These are phyloP conservation scores for Epichloe bromicola DNA, from an alignment of 2,329 filamentous ascomycete species.

Conservation along the genomic window DNA sequence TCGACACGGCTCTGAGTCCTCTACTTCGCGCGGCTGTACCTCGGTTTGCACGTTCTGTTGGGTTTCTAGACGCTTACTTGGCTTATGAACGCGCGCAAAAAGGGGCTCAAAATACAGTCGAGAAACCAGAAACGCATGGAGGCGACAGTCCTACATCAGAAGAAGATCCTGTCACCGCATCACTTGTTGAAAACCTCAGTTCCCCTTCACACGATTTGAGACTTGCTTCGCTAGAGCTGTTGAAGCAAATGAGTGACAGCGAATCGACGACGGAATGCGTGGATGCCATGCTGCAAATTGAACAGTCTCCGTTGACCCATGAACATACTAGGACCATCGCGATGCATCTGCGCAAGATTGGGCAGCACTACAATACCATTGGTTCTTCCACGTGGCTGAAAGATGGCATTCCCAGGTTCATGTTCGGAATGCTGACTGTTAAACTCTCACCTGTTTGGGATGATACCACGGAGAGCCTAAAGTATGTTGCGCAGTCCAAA, in stretches of 20 bases:
- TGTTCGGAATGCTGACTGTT: slow-evolving; percentile 81
- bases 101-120: slow-evolving; percentile 5
- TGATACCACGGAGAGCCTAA: slow-evolving; percentile 62
- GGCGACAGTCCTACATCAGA: slow-evolving; percentile 31
- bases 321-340: slow-evolving; percentile 65
- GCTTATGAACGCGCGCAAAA: slow-evolving; percentile 35
- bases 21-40: slow-evolving; percentile 53
- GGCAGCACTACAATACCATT: slow-evolving; percentile 47
- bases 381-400: slow-evolving; percentile 51
- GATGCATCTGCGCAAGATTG: slow-evolving; percentile 74
- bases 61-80: slow-evolving; percentile 52
- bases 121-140: slow-evolving; percentile 20
- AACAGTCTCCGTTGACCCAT: slow-evolving; percentile 65
- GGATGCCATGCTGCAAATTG: slow-evolving; percentile 58
- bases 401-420: slow-evolving; percentile 63
- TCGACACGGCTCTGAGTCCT: slow-evolving; percentile 50
- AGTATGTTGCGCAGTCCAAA: slow-evolving; percentile 57
- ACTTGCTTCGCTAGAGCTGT: slow-evolving; percentile 56
- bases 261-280: slow-evolving; percentile 15
- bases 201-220: slow-evolving; percentile 64
- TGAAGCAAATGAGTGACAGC: slow-evolving; percentile 41
- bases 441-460: slow-evolving; percentile 81
- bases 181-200: slow-evolving; percentile 60
- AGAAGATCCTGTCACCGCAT: slow-evolving; percentile 47
- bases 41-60: slow-evolving; percentile 49